Conservation (phyloP, 2,329 filamentous ascomycete species). For the Sporothrix inflata region DNA sequence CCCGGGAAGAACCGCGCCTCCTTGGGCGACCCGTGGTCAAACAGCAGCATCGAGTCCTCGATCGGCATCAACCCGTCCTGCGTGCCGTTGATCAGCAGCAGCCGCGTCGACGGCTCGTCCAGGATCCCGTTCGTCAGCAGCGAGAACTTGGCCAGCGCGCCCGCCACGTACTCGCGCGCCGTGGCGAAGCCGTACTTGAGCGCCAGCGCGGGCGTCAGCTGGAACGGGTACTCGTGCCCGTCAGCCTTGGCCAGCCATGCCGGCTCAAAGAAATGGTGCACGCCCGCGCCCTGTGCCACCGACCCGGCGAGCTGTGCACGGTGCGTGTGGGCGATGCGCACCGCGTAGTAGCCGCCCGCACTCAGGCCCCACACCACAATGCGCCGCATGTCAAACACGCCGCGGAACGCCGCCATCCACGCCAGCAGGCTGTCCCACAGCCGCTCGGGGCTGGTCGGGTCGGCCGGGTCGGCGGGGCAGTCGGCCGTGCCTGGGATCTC, state of each 20-base stretch:
- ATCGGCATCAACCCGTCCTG: conserved; percentile 69
- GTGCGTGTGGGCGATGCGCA: conserved; percentile 71
- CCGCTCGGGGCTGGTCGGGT: conserved; percentile 62
- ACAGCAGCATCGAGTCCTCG: conserved; percentile 66
- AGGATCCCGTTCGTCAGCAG: conserved; percentile 63
- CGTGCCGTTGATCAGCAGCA: conserved; percentile 66
- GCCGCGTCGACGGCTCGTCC: conserved; percentile 56
- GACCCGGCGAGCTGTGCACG: conserved; percentile 54
- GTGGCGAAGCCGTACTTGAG: conserved; percentile 64
- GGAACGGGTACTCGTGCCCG: conserved; percentile 68
- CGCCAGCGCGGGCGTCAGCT: conserved; percentile 58
- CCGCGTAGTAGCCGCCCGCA: conserved; percentile 69
- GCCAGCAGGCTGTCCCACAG: conserved; percentile 65
- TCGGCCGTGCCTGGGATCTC: conserved; percentile 72
- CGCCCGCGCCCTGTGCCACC: conserved; percentile 66
- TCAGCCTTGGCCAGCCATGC: conserved; percentile 66
- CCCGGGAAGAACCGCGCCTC: conserved; percentile 66
- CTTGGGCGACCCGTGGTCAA: conserved; percentile 67
- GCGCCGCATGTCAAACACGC: conserved; percentile 57
- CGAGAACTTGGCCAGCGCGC: conserved; percentile 64
- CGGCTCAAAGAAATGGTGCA: conserved; percentile 62
- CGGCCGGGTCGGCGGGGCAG: conserved; percentile 64
- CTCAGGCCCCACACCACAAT: conserved; percentile 68
- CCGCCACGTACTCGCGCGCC: conserved; percentile 58
- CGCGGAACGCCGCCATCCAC: conserved; percentile 55